Percentiles rank a stretch among this genome's conserved stretches.
Evolutionary conservation across 371 early-diverging fungal genomes (phyloP).

Genomic region (Mycotypha africana): DNA sequence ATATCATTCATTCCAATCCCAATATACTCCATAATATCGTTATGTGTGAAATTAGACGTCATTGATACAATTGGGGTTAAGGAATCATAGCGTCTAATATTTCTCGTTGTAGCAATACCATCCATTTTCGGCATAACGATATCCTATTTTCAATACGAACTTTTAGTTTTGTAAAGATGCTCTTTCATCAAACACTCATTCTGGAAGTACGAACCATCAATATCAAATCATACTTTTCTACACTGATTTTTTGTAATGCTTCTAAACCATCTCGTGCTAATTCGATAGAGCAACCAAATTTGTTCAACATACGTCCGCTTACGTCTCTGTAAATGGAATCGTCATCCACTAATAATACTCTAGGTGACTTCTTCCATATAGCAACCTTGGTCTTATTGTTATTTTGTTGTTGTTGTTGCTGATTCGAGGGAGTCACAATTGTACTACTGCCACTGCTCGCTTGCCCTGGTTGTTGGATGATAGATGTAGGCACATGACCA

Average conservation of each 20-base stretch:
- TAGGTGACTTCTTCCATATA: conserved; percentile 69
- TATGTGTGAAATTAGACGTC: conserved; percentile 67
- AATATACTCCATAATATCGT: conserved; percentile 65
- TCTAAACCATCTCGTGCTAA: conserved; percentile 69
- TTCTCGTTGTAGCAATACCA: conserved; percentile 70
- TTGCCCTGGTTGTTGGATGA: too few relatives aligned
- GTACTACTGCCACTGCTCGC: too few relatives aligned
- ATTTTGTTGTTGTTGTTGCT: background rate
- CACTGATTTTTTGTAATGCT: conserved; percentile 60
- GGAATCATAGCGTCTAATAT: conserved; percentile 69
- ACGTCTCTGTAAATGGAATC: conserved; percentile 65
- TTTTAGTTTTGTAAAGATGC: too few relatives aligned
- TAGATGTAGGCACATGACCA: too few relatives aligned
- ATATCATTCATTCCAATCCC: conserved; percentile 81
- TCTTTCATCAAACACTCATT: too few relatives aligned
- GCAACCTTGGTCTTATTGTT: too few relatives aligned
- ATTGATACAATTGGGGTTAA: conserved; percentile 75
- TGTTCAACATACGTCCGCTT: conserved; percentile 55
- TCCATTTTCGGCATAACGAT: conserved; percentile 76
- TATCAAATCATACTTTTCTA: conserved; percentile 70
- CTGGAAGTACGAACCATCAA: conserved; percentile 66
- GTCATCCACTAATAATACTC: conserved; percentile 74
- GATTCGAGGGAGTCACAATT: too few relatives aligned
- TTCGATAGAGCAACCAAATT: conserved; percentile 71
- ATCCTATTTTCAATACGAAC: conserved; percentile 55